Percentiles rank a stretch among this genome's conserved stretches.
Conservation (phyloP, 306 rosid genomes). For the Lathyrus sativus region DNA sequence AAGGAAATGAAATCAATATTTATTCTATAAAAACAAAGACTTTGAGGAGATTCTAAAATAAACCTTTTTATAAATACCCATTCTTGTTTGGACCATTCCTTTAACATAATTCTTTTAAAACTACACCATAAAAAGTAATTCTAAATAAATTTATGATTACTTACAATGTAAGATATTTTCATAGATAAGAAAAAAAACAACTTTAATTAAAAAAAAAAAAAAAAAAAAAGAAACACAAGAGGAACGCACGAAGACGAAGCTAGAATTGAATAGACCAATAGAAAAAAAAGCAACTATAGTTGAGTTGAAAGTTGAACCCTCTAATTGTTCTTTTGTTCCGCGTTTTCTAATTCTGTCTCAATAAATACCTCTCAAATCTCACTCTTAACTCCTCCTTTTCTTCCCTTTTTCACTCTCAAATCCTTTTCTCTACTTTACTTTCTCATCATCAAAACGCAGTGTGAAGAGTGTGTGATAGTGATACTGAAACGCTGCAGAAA, state of each 20-base stretch:
- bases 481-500: conserved; percentile 1
- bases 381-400: neutral
- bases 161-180: no score
- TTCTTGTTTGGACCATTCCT: no score
- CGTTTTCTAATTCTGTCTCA: neutral
- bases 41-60: no score
- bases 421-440: neutral
- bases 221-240: neutral
- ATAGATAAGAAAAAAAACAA: no score
- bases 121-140: no score
- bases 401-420: neutral
- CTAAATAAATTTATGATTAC: no score
- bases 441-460: neutral
- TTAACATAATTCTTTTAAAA: no score
- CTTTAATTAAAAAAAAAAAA: no score
- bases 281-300: neutral
- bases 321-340: neutral
- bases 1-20: no score
- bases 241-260: neutral
- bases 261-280: neutral
- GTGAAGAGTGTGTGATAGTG: neutral
- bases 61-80: no score
- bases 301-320: neutral
- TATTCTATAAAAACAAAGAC: no score
- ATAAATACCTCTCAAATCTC: conserved; percentile 11